Percentiles rank a stretch among this genome's conserved stretches.
Evolutionary conservation across 2,329 filamentous ascomycete species (phyloP).

Genomic region (Colletotrichum gloeosporioides): DNA sequence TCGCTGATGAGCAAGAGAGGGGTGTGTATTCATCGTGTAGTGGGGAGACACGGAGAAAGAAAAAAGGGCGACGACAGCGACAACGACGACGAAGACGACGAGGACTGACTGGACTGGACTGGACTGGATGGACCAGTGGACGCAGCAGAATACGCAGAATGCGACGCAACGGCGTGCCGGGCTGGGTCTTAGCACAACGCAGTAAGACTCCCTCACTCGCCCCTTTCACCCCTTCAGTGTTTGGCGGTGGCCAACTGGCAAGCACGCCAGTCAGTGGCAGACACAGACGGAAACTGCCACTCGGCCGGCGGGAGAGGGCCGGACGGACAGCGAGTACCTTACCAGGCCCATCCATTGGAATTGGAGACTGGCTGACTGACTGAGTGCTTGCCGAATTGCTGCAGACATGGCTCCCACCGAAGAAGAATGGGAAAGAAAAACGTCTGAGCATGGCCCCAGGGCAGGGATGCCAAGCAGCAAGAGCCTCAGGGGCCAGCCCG

Average conservation of each 20-base stretch:
- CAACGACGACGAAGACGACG: neutral
- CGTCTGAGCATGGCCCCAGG: conserved; percentile 16
- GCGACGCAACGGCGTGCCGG: neutral
- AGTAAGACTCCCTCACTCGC: neutral
- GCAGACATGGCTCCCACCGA: neutral
- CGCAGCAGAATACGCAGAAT: neutral
- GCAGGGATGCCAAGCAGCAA: conserved; percentile 16
- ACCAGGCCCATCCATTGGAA: neutral
- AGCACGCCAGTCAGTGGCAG: neutral
- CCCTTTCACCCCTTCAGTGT: neutral
- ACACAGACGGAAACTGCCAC: neutral
- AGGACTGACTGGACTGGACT: neutral
- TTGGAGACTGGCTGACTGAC: neutral
- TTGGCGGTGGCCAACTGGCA: neutral
- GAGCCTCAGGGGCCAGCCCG: conserved; percentile 15
- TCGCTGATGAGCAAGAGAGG: neutral
- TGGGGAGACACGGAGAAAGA: neutral
- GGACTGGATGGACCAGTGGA: neutral
- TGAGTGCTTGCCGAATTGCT: neutral
- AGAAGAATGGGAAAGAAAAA: neutral
- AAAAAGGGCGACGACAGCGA: neutral
- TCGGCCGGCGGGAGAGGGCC: neutral
- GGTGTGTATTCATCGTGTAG: neutral
- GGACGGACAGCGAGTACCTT: neutral
- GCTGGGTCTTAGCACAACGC: neutral